Conservation (phyloP, 805 yeast species). For the Nakazawaea populi region DNA sequence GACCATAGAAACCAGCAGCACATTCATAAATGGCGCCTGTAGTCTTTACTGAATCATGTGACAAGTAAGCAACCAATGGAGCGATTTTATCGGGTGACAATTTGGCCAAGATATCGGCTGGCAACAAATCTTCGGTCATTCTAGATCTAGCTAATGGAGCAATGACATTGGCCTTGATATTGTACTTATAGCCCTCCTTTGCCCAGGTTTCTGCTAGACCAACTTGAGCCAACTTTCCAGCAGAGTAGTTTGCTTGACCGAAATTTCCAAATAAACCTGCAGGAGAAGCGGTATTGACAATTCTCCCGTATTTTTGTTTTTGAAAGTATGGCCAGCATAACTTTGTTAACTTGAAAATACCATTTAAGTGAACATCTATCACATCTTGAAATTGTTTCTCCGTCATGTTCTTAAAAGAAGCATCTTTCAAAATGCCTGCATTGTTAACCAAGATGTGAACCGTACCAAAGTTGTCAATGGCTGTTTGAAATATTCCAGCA, state of each 20-base stretch:
- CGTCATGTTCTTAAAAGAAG: slow-evolving; percentile 80
- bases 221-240: slow-evolving; percentile 85
- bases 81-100: slow-evolving; percentile 85
- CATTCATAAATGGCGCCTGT: slow-evolving; percentile 81
- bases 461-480: slow-evolving; percentile 79
- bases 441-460: slow-evolving; percentile 88
- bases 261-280: slow-evolving; percentile 96
- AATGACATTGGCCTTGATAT: slow-evolving; percentile 79
- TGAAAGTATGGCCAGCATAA: slow-evolving; percentile 92
- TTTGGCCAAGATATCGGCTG: slow-evolving; percentile 75
- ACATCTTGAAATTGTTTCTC: slow-evolving; percentile 76
- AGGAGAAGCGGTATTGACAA: slow-evolving; percentile 92
- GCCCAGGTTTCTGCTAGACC: slow-evolving; percentile 94
- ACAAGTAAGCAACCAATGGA: slow-evolving; percentile 80
- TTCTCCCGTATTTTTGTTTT: slow-evolving; percentile 81
- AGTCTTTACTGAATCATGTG: slow-evolving; percentile 58
- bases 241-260: slow-evolving; percentile 94
- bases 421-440: slow-evolving; percentile 91
- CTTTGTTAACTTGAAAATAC: slow-evolving; percentile 76
- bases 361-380: slow-evolving; percentile 82
- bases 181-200: slow-evolving; percentile 84
- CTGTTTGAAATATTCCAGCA: slow-evolving; percentile 78
- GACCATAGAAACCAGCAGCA: slow-evolving; percentile 91
- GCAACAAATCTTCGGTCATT: slow-evolving; percentile 90
- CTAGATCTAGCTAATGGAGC: slow-evolving; percentile 95